Evolutionary conservation across 2,329 filamentous ascomycete genomes (phyloP).

Genomic region (Seiridium unicorne): DNA sequence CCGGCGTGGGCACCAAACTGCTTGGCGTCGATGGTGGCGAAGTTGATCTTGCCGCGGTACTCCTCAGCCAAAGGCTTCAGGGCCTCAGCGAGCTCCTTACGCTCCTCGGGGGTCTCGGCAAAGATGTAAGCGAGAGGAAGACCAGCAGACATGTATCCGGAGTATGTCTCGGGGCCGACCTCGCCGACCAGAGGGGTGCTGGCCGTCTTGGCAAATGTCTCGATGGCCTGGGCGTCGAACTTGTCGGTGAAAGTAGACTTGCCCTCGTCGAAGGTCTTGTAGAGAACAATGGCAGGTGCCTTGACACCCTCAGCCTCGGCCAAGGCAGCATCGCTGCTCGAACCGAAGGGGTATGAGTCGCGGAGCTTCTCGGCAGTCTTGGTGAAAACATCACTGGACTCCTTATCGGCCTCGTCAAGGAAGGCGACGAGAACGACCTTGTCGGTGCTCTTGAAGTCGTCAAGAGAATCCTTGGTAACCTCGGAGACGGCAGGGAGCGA

Average conservation of each 20-base stretch:
- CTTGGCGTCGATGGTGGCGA: constrained; percentile 95
- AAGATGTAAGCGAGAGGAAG: constrained; percentile 98
- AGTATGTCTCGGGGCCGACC: constrained; percentile 95
- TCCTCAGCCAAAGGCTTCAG: constrained; percentile 87
- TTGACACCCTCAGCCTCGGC: constrained; percentile 89
- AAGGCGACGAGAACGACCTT: constrained; percentile 94
- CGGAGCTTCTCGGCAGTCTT: constrained; percentile 72
- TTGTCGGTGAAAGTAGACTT: constrained; percentile 81
- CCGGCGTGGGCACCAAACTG: constrained; percentile 89
- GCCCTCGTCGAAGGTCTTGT: constrained; percentile 98
- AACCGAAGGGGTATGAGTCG: constrained; percentile 90
- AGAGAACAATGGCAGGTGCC: constrained; percentile 84
- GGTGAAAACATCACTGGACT: constrained; percentile 81
- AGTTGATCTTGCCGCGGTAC: constrained; percentile 93
- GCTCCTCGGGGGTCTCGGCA: constrained; percentile 87
- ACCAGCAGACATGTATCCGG: constrained; percentile 88
- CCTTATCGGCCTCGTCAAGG: constrained; percentile 77
- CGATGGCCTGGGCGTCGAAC: constrained; percentile 78
- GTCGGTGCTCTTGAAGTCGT: constrained; percentile 97
- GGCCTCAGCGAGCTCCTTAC: constrained; percentile 70
- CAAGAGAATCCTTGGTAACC: constrained; percentile 77
- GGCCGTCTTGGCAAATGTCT: constrained; percentile 78
- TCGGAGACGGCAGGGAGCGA: constrained; percentile 86
- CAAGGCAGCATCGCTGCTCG: constrained; percentile 77
- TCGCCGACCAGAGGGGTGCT: constrained; percentile 91